phyloP scores from a whole-genome alignment of 2,329 filamentous ascomycete species.

The Fusarium concolor region DNA sequence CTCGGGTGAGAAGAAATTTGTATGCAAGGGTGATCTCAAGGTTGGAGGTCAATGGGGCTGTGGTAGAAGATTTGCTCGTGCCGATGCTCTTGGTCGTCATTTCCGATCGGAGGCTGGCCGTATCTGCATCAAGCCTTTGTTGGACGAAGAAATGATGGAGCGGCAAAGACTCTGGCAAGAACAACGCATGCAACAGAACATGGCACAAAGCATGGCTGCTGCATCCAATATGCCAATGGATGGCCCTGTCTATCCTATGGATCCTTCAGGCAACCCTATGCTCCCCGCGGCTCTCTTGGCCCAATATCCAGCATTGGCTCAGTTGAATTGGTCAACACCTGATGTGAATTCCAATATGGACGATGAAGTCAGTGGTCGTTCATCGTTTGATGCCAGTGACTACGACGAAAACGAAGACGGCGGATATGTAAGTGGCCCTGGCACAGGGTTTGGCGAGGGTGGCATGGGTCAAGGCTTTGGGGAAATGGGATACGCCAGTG shows the following conservation, averaged over 20 bases:
- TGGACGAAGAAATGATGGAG: constrained; percentile 92
- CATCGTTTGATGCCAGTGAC: constrained; percentile 85
- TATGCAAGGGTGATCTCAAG: constrained; percentile 92
- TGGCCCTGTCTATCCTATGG: constrained; percentile 66
- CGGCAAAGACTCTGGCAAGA: constrained; percentile 80
- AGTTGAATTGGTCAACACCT: constrained; percentile 80
- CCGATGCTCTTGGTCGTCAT: constrained; percentile 92
- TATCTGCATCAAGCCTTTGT: constrained; percentile 95
- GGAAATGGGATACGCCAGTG: constrained; percentile 47
- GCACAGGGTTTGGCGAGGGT: constrained; percentile 69
- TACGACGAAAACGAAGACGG: constrained; percentile 79
- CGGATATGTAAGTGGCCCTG: constrained; percentile 73
- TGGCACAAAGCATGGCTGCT: constrained; percentile 69
- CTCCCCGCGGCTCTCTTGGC: constrained; percentile 89
- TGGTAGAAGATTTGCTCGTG: constrained; percentile 90
- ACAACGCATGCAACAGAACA: constrained; percentile 74
- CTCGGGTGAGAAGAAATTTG: constrained; percentile 98
- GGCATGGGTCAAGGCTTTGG: constrained; percentile 66
- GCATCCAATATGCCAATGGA: constrained; percentile 69
- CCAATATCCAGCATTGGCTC: constrained; percentile 93
- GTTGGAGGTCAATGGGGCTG: constrained; percentile 90
- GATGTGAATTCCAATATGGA: constrained; percentile 78
- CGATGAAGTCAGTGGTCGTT: constrained; percentile 81
- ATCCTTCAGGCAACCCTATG: constrained; percentile 68
- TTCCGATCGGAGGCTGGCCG: constrained; percentile 96